Conservation (phyloP, 2,329 filamentous ascomycete species). For the Alternaria atra region DNA sequence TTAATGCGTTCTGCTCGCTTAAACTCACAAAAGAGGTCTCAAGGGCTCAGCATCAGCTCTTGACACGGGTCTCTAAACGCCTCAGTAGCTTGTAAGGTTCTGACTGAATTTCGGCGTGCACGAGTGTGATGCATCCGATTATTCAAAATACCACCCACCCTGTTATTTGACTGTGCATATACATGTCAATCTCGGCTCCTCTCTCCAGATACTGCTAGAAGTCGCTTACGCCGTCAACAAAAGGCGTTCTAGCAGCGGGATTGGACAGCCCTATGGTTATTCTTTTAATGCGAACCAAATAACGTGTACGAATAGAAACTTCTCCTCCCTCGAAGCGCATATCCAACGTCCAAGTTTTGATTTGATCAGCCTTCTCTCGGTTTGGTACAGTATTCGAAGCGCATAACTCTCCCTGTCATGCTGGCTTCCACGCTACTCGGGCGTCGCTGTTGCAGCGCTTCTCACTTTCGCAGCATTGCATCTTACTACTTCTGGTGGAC, state of each 20-base stretch:
- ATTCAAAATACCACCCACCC: neutral
- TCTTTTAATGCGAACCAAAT: conserved; percentile 2
- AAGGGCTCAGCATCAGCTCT: conserved; percentile 9
- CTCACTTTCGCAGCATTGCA: neutral
- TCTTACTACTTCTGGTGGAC: conserved; percentile 14
- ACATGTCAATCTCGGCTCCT: neutral
- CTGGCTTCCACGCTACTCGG: neutral
- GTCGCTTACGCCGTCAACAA: neutral
- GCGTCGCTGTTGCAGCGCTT: neutral
- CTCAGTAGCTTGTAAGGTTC: conserved; percentile 3
- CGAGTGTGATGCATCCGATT: neutral
- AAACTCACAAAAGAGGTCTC: conserved; percentile 1
- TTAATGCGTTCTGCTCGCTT: conserved; percentile 2
- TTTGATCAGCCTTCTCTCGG: neutral
- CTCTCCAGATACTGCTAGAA: neutral
- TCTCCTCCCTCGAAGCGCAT: neutral
- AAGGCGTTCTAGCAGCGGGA: neutral
- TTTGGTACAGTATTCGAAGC: neutral
- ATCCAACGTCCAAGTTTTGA: neutral
- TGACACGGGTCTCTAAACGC: neutral
- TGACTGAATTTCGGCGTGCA: neutral
- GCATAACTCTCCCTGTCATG: neutral
- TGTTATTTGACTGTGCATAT: neutral
- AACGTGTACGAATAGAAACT: conserved; percentile 1
- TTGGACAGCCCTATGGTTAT: neutral